phyloP scores from a whole-genome alignment of 306 rosid genomes.

The Lagenaria siceraria region DNA sequence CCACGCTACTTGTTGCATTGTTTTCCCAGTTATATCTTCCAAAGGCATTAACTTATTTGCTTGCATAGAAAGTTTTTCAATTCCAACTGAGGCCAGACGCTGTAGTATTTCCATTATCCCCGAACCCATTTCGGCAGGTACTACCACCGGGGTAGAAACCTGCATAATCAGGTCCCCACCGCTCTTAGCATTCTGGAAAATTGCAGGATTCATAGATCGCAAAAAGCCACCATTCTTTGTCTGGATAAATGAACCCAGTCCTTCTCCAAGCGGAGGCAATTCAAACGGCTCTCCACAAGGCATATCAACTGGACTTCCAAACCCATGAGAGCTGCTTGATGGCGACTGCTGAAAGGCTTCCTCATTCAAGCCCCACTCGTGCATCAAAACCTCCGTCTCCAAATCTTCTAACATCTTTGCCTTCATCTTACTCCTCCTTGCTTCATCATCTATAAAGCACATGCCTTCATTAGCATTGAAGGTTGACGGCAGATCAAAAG shows the following conservation, averaged over 20 bases:
- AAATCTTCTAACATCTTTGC: constrained; percentile 62
- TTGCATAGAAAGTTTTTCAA: constrained; percentile 90
- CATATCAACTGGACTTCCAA: constrained; percentile 54
- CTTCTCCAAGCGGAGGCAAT: constrained; percentile 77
- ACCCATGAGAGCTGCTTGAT: constrained; percentile 32
- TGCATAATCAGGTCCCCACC: constrained; percentile 73
- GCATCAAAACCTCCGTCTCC: constrained; percentile 84
- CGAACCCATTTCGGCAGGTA: constrained; percentile 94
- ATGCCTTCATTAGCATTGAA: constrained; percentile 36
- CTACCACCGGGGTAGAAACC: constrained; percentile 78
- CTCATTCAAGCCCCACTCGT: constrained; percentile 77
- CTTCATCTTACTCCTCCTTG: constrained; percentile 34
- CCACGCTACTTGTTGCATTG: constrained; percentile 84
- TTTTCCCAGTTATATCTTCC: constrained; percentile 86
- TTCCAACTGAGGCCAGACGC: constrained; percentile 65
- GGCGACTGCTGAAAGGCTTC: constrained; percentile 74
- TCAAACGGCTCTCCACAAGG: constrained; percentile 34
- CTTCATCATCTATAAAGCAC: constrained; percentile 27
- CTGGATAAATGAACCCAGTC: constrained; percentile 67
- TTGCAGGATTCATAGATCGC: constrained; percentile 68
- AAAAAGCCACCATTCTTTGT: constrained; percentile 75
- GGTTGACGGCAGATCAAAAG: constrained; percentile 22
- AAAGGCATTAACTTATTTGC: constrained; percentile 85
- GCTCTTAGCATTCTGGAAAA: constrained; percentile 47
- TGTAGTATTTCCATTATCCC: constrained; percentile 67